A percentile compares a stretch with the other conserved stretches of the same genome.
Evolutionary conservation across 106 monocot species (phyloP).

Genomic region (Allium sativum): DNA sequence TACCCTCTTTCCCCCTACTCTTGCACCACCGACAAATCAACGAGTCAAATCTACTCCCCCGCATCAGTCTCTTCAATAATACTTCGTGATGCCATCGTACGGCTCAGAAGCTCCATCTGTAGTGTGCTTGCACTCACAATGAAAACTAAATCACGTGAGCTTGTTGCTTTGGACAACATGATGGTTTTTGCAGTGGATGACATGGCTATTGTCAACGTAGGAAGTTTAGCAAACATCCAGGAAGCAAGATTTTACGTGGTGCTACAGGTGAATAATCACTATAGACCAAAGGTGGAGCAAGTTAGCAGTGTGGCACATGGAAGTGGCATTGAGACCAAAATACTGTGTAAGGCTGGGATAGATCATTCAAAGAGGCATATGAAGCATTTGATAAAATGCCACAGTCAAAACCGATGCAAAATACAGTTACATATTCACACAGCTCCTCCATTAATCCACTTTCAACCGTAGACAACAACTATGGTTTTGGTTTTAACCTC

Average conservation of each 20-base stretch:
- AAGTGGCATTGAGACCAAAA: too few relatives aligned
- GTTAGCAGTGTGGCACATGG: too few relatives aligned
- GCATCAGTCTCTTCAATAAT: constrained; percentile 25
- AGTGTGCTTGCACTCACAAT: constrained; percentile 70
- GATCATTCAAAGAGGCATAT: too few relatives aligned
- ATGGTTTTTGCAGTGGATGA: constrained; percentile 72
- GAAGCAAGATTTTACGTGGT: constrained; percentile 62
- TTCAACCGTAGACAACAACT: too few relatives aligned
- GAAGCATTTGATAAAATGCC: too few relatives aligned
- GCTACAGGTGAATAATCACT: too few relatives aligned
- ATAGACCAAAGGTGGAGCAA: too few relatives aligned
- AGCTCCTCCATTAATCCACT: too few relatives aligned
- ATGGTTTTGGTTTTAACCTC: too few relatives aligned
- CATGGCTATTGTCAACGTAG: constrained; percentile 43
- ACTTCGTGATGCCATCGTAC: constrained; percentile 57
- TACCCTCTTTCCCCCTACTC: constrained; percentile 47
- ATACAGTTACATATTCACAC: too few relatives aligned
- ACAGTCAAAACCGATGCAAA: too few relatives aligned
- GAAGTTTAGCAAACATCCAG: constrained; percentile 39
- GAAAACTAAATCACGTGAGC: constrained; percentile 57
- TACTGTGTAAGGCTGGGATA: too few relatives aligned
- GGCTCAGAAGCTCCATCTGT: constrained; percentile 41
- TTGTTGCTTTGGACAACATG: constrained; percentile 38
- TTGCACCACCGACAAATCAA: constrained; percentile 14
- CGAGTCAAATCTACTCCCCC: not conserved